A percentile compares a stretch with the other conserved stretches of the same genome.
Evolutionary conservation across 1,139 yeast genomes (phyloP).

Genomic region (Hyphopichia fennica): DNA sequence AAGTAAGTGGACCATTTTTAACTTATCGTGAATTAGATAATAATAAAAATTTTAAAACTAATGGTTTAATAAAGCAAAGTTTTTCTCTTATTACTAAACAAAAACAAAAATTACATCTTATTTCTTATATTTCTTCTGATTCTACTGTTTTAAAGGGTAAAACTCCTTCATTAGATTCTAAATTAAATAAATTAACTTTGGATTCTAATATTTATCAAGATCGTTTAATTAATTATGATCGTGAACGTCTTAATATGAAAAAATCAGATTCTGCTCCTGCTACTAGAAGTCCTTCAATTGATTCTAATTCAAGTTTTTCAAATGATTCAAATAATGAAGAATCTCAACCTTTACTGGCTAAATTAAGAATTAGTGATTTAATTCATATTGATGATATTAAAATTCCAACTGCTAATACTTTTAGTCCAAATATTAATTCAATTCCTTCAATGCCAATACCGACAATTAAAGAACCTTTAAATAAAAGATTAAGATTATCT

Average conservation of each 20-base stretch:
- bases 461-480: not conserved
- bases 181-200: slow-evolving; percentile 16
- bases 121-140: slow-evolving; percentile 45
- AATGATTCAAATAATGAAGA: too few species aligned
- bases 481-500: not conserved
- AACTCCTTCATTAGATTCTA: slow-evolving; percentile 19
- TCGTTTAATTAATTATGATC: slow-evolving; percentile 12
- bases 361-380: not conserved
- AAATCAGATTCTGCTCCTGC: not conserved
- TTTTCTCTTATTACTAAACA: slow-evolving; percentile 52
- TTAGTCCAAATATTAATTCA: not conserved
- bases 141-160: slow-evolving; percentile 2
- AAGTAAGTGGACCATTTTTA: slow-evolving; percentile 65
- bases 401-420: not conserved
- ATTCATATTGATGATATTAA: not conserved
- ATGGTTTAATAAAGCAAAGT: slow-evolving; percentile 60
- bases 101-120: slow-evolving; percentile 54
- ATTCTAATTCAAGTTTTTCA: not conserved
- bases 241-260: not conserved
- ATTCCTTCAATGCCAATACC: slow-evolving; percentile 1
- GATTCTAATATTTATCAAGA: slow-evolving; percentile 21
- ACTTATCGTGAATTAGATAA: slow-evolving; percentile 62
- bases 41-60: slow-evolving; percentile 26
- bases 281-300: slow-evolving; percentile 1
- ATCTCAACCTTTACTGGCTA: not conserved